phyloP scores from a whole-genome alignment of 176 grass and related monocot genomes.

The Lolium rigidum region DNA sequence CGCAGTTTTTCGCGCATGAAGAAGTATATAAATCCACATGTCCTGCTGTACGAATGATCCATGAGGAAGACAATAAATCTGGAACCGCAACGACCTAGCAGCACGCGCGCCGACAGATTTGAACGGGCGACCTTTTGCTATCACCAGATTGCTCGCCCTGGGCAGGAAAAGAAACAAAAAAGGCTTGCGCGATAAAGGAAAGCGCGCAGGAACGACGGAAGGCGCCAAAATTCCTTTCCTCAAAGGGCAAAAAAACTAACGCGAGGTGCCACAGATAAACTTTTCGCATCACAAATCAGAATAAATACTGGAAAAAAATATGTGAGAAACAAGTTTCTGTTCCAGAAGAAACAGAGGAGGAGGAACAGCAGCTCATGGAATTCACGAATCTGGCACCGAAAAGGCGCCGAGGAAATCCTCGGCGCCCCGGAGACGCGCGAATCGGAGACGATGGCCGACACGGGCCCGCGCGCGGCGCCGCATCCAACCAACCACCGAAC shows the following conservation, averaged over 20 bases:
- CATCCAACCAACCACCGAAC: neutral
- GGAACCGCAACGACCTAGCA: neutral
- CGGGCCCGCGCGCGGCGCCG: neutral
- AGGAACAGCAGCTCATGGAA: neutral
- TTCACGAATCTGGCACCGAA: conserved; percentile 23
- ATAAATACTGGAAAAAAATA: neutral
- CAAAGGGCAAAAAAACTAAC: neutral
- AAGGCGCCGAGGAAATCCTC: neutral
- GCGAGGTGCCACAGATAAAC: neutral
- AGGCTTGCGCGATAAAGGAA: neutral
- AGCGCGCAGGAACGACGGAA: neutral
- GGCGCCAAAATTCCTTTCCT: neutral
- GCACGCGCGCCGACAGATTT: conserved; percentile 13
- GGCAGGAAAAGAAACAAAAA: conserved; percentile 30
- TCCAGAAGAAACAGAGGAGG: neutral
- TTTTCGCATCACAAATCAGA: neutral
- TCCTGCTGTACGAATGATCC: neutral
- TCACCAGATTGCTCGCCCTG: conserved; percentile 37
- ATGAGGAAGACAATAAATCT: conserved; percentile 5
- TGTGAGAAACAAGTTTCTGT: neutral
- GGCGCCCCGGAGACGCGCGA: neutral
- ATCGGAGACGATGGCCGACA: conserved; percentile 5
- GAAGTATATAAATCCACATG: neutral
- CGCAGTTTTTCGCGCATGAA: neutral
- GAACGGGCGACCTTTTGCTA: neutral